Evolutionary conservation across 805 yeast species (phyloP).

Genomic region (Wickerhamiella spandovensis): DNA sequence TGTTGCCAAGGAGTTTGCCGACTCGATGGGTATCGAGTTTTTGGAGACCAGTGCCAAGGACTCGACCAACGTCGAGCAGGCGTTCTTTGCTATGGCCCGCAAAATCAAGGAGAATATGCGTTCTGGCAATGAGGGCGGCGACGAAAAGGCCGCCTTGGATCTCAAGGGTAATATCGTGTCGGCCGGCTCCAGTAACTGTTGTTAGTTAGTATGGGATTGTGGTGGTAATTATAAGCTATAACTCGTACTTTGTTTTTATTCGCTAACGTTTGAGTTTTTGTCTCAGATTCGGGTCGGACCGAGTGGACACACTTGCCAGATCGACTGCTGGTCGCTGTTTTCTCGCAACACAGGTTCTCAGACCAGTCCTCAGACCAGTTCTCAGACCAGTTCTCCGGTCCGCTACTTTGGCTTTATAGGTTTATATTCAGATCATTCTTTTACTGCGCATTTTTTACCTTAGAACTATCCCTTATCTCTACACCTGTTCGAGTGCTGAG

Average conservation of each 20-base stretch:
- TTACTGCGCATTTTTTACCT: too few relatives aligned
- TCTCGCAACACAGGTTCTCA: too few relatives aligned
- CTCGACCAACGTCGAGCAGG: conserved; percentile 95
- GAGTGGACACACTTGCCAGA: too few relatives aligned
- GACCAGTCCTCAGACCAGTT: too few relatives aligned
- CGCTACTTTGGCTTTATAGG: too few relatives aligned
- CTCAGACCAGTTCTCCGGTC: too few relatives aligned
- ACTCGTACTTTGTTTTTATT: not conserved
- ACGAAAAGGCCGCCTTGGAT: conserved; percentile 30
- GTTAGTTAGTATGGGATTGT: conserved; percentile 18
- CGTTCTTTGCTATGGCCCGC: conserved; percentile 96
- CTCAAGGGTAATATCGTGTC: conserved; percentile 30
- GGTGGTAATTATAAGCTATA: not conserved
- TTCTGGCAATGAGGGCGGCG: conserved; percentile 33
- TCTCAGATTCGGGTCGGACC: too few relatives aligned
- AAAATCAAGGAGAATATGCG: conserved; percentile 92
- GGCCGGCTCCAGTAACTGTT: conserved; percentile 30
- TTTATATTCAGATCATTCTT: too few relatives aligned
- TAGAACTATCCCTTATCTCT: too few relatives aligned
- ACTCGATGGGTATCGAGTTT: conserved; percentile 84
- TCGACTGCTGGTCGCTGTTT: too few relatives aligned
- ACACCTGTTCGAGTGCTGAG: not conserved
- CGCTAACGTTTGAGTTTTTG: too few relatives aligned
- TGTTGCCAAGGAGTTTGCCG: conserved; percentile 95
- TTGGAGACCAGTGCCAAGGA: conserved; percentile 92